Evolutionary conservation across 2,329 filamentous ascomycete species (phyloP), one percentile per base, ranked within the genome.

Genomic region (Aspergillus chevalieri): DNA sequence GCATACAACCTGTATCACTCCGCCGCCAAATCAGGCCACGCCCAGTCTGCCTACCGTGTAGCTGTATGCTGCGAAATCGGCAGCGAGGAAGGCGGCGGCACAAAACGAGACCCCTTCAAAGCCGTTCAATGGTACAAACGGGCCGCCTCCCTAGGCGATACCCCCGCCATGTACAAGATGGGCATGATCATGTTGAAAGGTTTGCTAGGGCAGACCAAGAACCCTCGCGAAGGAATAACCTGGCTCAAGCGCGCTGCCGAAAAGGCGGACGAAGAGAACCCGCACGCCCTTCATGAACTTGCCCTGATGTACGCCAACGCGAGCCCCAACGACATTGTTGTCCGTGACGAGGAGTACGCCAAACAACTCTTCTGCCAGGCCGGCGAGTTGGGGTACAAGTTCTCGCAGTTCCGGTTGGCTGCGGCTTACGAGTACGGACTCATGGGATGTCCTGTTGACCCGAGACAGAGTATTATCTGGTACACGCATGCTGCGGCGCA

Each of bases 101-200:
- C 93, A 1, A 84, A 89, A 51, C 87, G 86, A 60, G 93, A 98
- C 63, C 89, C 89, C 0, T 72, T 92, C 57, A 97, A 97, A 71
- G 92, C 93, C 1, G 91, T 97, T 17, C 92, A 97, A 68, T 98
- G 93, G 93, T 98, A 98, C 70, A 90, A 92, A 67, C 87, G 91
- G 41, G 90, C 93, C 6, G 92, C 93, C 9, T 86, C 86, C 10
- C 77, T 97, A 2, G 92, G 93, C 3, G 92, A 98, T 63, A 86
- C 87, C 1, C 87, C 92, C 0, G 93, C 91, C 26, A 95, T 97
- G 89, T 98, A 96, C 75, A 98, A 98, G 71, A 84, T 97, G 71
- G 93, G 93, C 51, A 95, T 96, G 85, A 95, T 98, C 57, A 75
- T 89, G 53, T 80, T 97, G 48, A 97, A 97, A 69, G 93, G 92